Evolutionary conservation across 2,329 filamentous ascomycete species (phyloP).

Genomic region (Pleomassaria siparia): DNA sequence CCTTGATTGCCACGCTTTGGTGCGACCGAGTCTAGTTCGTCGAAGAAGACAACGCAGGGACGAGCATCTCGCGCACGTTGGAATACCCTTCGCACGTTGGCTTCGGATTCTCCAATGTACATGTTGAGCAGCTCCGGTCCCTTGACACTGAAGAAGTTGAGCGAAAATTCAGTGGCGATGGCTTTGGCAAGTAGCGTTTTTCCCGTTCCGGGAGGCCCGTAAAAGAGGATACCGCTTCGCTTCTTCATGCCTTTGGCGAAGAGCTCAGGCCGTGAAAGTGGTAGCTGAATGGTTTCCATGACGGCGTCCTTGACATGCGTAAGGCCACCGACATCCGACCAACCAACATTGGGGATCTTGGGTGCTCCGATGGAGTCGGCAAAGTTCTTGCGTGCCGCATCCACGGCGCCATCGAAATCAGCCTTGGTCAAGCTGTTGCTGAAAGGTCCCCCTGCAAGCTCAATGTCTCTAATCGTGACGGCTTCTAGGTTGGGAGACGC

Average conservation of each 20-base stretch:
- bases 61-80: constrained; percentile 82
- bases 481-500: constrained; percentile 34
- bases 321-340: constrained; percentile 93
- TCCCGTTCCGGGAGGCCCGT: constrained; percentile 86
- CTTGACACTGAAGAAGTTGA: constrained; percentile 95
- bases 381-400: constrained; percentile 95
- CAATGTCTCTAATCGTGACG: constrained; percentile 77
- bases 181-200: constrained; percentile 93
- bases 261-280: constrained; percentile 85
- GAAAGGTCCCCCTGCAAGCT: constrained; percentile 79
- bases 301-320: constrained; percentile 96
- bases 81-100: constrained; percentile 87
- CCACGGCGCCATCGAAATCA: constrained; percentile 91
- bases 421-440: constrained; percentile 76
- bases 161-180: constrained; percentile 88
- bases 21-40: constrained; percentile 89
- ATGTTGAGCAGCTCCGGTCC: constrained; percentile 90
- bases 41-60: constrained; percentile 91
- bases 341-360: constrained; percentile 95
- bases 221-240: constrained; percentile 88
- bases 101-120: constrained; percentile 94
- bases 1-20: constrained; percentile 97
- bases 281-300: constrained; percentile 92
- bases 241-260: constrained; percentile 99
- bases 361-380: constrained; percentile 95